Evolutionary conservation across 495 filamentous ascomycete genomes (phyloP), one percentile per base, ranked within the genome.

Genomic region (Cryomyces minteri): DNA sequence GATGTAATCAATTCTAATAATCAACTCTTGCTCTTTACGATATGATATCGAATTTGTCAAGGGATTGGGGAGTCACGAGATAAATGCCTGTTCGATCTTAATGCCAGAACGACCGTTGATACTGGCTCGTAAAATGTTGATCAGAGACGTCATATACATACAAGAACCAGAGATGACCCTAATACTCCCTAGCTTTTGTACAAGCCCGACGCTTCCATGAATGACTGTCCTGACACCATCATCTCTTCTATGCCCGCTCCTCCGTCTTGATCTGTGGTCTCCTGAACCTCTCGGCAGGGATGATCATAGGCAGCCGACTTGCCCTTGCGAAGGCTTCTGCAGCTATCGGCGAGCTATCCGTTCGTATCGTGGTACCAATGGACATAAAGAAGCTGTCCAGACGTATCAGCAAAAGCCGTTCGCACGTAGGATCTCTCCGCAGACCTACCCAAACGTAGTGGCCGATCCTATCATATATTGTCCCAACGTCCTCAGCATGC

Each of bases 381-480:
- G 82, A 88, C 90, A 98, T 98, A 72, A 98, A 98, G 63, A 95
- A 94, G 18, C 90, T 98, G 44, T 40, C 30, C n/a, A 14, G 30
- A 14, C 31, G 18, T 25, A 32, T 6, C 6, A 30, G 40, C 58
- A 18, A 60, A 50, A 46, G 40, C 29, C 32, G 5, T 40, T 30
- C 10, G 34, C 12, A 34, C 32, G 33, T 30, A 28, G 5, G 34
- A 9, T 3, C 12, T 37, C 34, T 37, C 9, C 14, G 7, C 6
- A 40, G 51, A 47, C 76, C 43, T 72, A 96, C 90, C 90, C 90
- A 59, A 98, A 98, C 33, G 87, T 94, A 25, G 86, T 86, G 39
- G 87, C 86, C 29, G 90, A 95, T n/a, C 84, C 88, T 31, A 87
- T 58, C 90, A 98, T 98, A 60, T 93, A 95, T 65, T 95, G 88